Percentiles rank a stretch among this genome's conserved stretches.
Evolutionary conservation across 768 basidiomycete species (phyloP).

Genomic region (Calocybe cyanea): DNA sequence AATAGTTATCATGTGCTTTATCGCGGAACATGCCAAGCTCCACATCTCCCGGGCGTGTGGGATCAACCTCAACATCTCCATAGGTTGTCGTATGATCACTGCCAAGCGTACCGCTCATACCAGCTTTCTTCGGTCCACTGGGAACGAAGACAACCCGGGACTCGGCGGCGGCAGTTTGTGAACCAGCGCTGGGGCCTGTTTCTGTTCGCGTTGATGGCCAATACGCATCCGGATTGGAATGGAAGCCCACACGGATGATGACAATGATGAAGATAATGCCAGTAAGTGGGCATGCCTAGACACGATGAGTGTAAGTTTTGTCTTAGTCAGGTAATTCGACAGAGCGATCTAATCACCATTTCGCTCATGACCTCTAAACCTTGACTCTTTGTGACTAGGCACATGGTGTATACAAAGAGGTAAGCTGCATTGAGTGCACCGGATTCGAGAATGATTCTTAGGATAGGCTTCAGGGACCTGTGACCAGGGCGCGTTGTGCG

Average conservation of each 20-base stretch:
- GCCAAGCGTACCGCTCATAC: too few species aligned
- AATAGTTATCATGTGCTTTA: background rate
- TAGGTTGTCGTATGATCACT: background rate
- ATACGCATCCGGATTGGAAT: slow-evolving; percentile 2
- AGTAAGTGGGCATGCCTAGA: slow-evolving; percentile 8
- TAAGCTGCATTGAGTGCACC: slow-evolving; percentile 5
- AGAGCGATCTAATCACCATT: background rate
- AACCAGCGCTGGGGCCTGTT: background rate
- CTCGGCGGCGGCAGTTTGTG: background rate
- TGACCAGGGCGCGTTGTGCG: background rate
- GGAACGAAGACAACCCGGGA: background rate
- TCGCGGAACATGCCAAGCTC: background rate
- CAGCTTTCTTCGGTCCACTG: background rate
- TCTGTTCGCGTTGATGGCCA: slow-evolving; percentile 1
- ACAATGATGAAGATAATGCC: slow-evolving; percentile 6
- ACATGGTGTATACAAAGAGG: slow-evolving; percentile 4
- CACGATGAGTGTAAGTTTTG: background rate
- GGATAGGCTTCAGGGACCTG: slow-evolving; percentile 5
- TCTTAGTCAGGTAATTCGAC: background rate
- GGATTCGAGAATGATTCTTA: slow-evolving; percentile 4
- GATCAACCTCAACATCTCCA: background rate
- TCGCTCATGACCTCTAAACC: slow-evolving; percentile 8
- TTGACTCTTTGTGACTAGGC: slow-evolving; percentile 4
- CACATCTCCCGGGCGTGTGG: background rate
- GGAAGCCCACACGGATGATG: slow-evolving; percentile 3